Evolutionary conservation across 176 grass and related monocot species (phyloP).

Genomic region (Avena atlantica): DNA sequence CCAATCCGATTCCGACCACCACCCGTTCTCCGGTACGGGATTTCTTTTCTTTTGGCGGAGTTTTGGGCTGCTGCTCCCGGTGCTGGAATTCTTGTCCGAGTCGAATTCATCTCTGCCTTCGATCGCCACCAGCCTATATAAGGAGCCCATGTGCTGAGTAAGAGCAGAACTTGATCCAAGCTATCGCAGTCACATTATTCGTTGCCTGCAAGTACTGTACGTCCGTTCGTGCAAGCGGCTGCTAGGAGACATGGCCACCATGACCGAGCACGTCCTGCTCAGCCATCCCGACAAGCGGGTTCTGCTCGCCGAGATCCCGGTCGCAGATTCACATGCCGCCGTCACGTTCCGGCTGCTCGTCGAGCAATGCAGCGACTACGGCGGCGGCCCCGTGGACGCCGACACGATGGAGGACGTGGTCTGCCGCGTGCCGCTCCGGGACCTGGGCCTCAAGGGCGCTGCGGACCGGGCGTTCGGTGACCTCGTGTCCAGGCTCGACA

Average conservation of each 20-base stretch:
- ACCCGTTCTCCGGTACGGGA: background rate
- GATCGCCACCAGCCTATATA: background rate
- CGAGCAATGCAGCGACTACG: background rate
- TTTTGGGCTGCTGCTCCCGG: background rate
- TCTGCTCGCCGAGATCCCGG: background rate
- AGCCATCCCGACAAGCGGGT: conserved; percentile 14
- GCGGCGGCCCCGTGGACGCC: background rate
- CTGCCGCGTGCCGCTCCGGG: conserved; percentile 15
- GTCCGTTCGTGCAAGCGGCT: background rate
- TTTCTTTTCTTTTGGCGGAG: background rate
- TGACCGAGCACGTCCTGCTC: background rate
- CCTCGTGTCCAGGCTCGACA: conserved; percentile 12
- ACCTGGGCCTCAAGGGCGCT: background rate
- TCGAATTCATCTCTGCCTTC: background rate
- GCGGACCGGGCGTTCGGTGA: background rate
- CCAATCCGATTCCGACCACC: background rate
- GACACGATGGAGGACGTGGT: conserved; percentile 22
- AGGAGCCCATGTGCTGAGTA: background rate
- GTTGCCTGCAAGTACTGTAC: background rate
- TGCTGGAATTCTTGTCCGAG: background rate
- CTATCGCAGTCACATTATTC: background rate
- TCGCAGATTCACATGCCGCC: background rate
- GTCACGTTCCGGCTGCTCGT: conserved; percentile 33
- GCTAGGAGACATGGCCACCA: background rate
- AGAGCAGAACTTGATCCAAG: background rate